Base-by-base conservation (phyloP, 441 rosid species). In the Arabidopsis hybrid region DNA sequence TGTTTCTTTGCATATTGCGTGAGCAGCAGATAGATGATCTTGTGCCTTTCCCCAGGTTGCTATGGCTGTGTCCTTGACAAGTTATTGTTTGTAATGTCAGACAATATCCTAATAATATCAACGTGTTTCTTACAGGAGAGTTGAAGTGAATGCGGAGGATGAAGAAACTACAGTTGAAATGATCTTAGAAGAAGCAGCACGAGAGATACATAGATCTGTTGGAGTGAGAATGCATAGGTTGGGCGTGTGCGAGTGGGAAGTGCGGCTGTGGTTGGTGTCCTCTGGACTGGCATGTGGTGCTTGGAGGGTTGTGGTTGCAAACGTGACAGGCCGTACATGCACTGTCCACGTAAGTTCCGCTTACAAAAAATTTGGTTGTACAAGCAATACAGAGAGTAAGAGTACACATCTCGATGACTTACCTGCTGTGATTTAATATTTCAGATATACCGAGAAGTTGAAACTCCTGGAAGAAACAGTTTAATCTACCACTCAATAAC, bases 201-300 rank as follows among this genome's bases (percentile, higher is more conserved):
- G 56, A 78, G 95, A 88, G 79, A 88, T 96, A 69, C 98, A 96
- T 80, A 82, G 85, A 65, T 80, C 85, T 50, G 81, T 83, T 71
- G 99, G 99, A 73, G 98, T 89, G 59, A 89, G 91, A 84, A 93
- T 96, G 99, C 90, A 96, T 65, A 86, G 84, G 68, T 77, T 93
- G 80, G 90, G 97, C 81, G 98, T 94, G 67, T 90, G 91, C 51
- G 97, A 93, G 85, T 93, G 99, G 99, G 99, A 96, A 87, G 95
- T 93, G 84, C 91, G 93, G 88, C 86, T 96, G 72, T 91, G 99
- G 99, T 86, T 96, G 79, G 78, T 83, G 47, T 86, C 95, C 74
- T 82, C 89, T 64, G 98, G 97, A 67, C 85, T 79, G 73, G 95
- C 96, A 67, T 91, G 86, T 79, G 98, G 99, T 47, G 96, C 98